Evolutionary conservation across 352 stramenopile species (phyloP).

Genomic region (Pythium rhizo-oryzae): DNA sequence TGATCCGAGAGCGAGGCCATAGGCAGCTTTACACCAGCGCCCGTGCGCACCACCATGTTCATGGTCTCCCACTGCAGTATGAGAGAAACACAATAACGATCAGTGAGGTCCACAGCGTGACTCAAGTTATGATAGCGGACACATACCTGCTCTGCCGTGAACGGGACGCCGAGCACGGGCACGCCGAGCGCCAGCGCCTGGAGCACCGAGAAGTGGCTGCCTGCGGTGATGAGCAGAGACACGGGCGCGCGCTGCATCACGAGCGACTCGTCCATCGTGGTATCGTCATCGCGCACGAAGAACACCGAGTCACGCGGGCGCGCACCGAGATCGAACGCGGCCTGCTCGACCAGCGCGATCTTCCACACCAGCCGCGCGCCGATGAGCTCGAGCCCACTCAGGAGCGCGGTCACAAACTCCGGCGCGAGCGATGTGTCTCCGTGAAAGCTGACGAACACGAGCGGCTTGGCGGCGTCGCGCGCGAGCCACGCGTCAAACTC

Average conservation of each 20-base stretch:
- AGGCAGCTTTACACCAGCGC: constrained; percentile 51
- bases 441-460: constrained; percentile 69
- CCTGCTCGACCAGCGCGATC: constrained; percentile 56
- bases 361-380: constrained; percentile 61
- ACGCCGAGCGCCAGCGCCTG: constrained; percentile 62
- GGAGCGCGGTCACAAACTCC: constrained; percentile 53
- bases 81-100: neutral
- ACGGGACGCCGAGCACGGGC: constrained; percentile 70
- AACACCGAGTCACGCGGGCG: constrained; percentile 50
- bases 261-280: constrained; percentile 47
- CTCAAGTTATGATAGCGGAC: neutral
- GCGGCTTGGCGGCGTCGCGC: constrained; percentile 16
- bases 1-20: constrained; percentile 38
- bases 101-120: neutral
- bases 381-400: constrained; percentile 59
- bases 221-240: constrained; percentile 61
- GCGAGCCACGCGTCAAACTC: constrained; percentile 25
- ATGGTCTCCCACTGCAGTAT: constrained; percentile 55
- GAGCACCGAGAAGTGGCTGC: constrained; percentile 59
- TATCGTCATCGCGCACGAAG: constrained; percentile 39
- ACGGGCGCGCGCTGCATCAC: constrained; percentile 41
- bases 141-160: constrained; percentile 68
- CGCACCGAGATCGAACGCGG: constrained; percentile 57
- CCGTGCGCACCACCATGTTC: constrained; percentile 57
- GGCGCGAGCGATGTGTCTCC: constrained; percentile 48